Evolutionary conservation across 208 protist species (phyloP).

Genomic region (Leishmania mexicana): DNA sequence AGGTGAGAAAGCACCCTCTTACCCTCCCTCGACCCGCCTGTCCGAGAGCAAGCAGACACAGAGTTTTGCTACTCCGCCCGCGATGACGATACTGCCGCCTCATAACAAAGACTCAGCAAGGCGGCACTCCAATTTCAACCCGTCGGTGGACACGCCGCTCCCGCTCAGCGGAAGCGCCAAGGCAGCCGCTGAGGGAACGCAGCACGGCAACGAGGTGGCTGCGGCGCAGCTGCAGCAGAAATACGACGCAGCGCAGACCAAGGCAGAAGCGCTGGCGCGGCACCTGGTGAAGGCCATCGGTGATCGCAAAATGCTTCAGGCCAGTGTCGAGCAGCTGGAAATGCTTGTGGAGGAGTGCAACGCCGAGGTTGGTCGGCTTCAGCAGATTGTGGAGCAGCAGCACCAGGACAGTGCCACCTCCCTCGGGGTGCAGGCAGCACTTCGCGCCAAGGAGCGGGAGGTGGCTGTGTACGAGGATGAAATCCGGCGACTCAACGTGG

Average conservation of each 20-base stretch:
- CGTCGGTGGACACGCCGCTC: neutral
- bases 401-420: constrained; percentile 31
- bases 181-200: neutral
- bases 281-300: constrained; percentile 79
- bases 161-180: neutral
- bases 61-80: neutral
- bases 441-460: constrained; percentile 80
- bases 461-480: constrained; percentile 81
- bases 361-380: constrained; percentile 61
- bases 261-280: constrained; percentile 78
- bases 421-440: constrained; percentile 36
- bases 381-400: constrained; percentile 52
- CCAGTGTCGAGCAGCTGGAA: constrained; percentile 65
- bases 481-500: constrained; percentile 59
- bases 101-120: neutral
- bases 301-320: constrained; percentile 67
- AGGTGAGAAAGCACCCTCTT: neutral
- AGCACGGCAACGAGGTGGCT: neutral
- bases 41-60: constrained; percentile 2
- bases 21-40: neutral
- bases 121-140: constrained; percentile 1
- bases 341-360: constrained; percentile 60
- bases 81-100: constrained; percentile 1
- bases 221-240: constrained; percentile 29
- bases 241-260: constrained; percentile 54